Evolutionary conservation across 2,329 filamentous ascomycete species (phyloP), one percentile per base, ranked within the genome.

Genomic region (Tolypocladium cylindrosporum): DNA sequence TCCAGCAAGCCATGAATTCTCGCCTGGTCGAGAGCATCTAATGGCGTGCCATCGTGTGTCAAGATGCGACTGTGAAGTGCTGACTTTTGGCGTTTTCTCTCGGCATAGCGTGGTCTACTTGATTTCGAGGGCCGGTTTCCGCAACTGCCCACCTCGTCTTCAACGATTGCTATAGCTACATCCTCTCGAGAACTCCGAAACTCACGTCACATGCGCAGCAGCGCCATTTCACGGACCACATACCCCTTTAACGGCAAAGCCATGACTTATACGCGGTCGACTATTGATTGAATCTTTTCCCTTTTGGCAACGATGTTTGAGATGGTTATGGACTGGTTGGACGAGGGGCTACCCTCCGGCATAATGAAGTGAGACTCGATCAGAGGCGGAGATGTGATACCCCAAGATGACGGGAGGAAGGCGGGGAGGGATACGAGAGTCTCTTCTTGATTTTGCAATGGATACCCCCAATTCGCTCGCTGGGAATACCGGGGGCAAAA

Each of bases 11-110:
- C 40, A 83, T 96, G 71, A 92, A 94, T 71, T 84, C 91, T 56
- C 84, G 85, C 60, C 80, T 96, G 43, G 80, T 96, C 64, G 90
- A 97, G 79, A 88, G 92, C 74, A 93, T 97, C 72, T 96, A 79
- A 81, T 27, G 45, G 55, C 43, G 51, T 55, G 48, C 16, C 39
- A 59, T 39, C 58, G 2, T 34, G 54, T 41, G 53, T 59, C 55
- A 62, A 56, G 58, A 59, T 39, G 60, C 60, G 61, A 65, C 55
- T 50, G 61, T 64, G 41, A 59, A 51, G 55, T 62, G 69, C 69
- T 72, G 65, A 71, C 68, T 66, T 66, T 61, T 66, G 64, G 64
- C 61, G 62, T 65, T 65, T 63, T 63, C 61, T 59, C 61, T 61
- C 42, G 60, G 57, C 57, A 63, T 69, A 72, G 69, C 62, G 61